Percentiles rank a stretch among this genome's conserved stretches.
Conservation (phyloP, 331 rosid genomes). For the Rhamnella rubrinervis region DNA sequence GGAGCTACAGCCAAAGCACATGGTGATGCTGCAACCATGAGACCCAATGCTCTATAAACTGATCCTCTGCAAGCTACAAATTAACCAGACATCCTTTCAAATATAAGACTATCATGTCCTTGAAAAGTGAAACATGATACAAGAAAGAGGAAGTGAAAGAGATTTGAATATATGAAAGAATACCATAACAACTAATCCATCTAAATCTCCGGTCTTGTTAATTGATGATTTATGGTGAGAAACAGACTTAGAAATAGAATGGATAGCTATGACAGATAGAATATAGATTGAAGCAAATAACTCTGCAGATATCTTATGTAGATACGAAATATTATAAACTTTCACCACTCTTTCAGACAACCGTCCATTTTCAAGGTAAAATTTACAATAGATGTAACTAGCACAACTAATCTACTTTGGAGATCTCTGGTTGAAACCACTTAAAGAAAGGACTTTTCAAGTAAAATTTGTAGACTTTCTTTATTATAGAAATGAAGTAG, state of each 20-base stretch:
- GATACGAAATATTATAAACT: too few relatives aligned
- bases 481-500: neutral
- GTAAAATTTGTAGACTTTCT: neutral
- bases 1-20: conserved; percentile 99
- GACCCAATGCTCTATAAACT: conserved; percentile 89
- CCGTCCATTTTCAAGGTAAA: too few relatives aligned
- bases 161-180: neutral
- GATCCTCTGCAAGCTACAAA: conserved; percentile 94
- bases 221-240: neutral
- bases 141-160: conserved; percentile 1
- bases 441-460: neutral
- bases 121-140: neutral
- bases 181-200: neutral
- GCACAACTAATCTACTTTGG: too few relatives aligned
- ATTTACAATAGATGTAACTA: too few relatives aligned
- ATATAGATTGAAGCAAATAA: too few relatives aligned
- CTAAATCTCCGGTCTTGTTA: neutral
- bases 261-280: too few relatives aligned
- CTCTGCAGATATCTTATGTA: too few relatives aligned
- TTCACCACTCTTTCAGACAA: too few relatives aligned
- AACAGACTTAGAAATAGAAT: too few relatives aligned
- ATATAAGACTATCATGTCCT: conserved; percentile 19
- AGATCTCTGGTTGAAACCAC: neutral
- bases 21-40: conserved; percentile 99
- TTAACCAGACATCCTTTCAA: conserved; percentile 30